A percentile compares a stretch with the other conserved stretches of the same genome.
These are phyloP conservation scores for Cytospora schulzeri DNA, from an alignment of 2,329 filamentous ascomycete genomes.

Conservation along the genomic window DNA sequence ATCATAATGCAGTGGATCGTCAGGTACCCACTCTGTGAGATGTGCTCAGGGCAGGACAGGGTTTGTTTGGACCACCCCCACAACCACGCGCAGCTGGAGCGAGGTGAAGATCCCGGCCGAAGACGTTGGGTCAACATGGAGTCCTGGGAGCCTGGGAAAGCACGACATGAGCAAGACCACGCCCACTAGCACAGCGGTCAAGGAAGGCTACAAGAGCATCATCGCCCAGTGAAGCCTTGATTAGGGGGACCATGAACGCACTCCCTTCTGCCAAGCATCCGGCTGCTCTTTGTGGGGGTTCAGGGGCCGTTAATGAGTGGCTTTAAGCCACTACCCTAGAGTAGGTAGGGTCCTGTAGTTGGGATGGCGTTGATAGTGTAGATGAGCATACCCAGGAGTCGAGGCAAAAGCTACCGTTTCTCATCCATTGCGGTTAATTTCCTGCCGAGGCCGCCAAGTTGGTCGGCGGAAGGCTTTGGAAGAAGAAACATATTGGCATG, in stretches of 20 bases:
- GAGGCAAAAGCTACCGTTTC: too few species aligned
- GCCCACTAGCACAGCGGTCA: neutral
- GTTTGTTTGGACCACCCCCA: slow-evolving; percentile 14
- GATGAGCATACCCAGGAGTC: too few species aligned
- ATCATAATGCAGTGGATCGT: slow-evolving; percentile 23
- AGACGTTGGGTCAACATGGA: neutral
- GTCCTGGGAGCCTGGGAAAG: too few species aligned
- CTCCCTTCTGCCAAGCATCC: neutral
- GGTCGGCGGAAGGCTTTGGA: slow-evolving; percentile 7
- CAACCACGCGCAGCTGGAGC: slow-evolving; percentile 7
- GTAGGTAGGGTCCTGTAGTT: too few species aligned
- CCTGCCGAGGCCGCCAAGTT: too few species aligned
- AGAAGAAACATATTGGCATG: slow-evolving; percentile 9
- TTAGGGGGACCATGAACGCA: neutral
- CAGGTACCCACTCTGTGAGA: slow-evolving; percentile 17
- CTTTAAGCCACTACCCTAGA: neutral
- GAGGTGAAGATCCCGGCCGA: neutral
- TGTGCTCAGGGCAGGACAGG: slow-evolving; percentile 14
- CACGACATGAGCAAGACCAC: neutral
- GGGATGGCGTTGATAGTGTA: slow-evolving; percentile 15
- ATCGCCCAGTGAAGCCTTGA: neutral
- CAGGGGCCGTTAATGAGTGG: neutral
- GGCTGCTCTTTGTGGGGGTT: neutral
- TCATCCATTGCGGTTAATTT: too few species aligned
- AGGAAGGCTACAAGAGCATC: neutral